Conservation (phyloP, 169 alveolate genomes). For the Cryptosporidium sp. region DNA sequence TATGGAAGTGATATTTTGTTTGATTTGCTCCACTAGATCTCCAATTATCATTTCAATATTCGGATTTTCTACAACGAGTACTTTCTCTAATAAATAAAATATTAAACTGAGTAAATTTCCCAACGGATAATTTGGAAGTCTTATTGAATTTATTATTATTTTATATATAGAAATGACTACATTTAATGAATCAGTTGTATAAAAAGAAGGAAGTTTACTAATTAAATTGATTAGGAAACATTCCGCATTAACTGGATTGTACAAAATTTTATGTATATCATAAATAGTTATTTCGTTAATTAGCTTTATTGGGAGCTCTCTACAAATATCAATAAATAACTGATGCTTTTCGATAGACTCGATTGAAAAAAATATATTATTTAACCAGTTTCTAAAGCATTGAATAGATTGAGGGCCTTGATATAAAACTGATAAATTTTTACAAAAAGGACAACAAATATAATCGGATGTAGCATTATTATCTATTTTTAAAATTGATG, state of each 20-base stretch:
- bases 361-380: slow-evolving; percentile 16
- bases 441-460: slow-evolving; percentile 60
- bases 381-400: slow-evolving; percentile 18
- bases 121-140: slow-evolving; percentile 11
- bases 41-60: neutral
- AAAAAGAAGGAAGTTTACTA: neutral
- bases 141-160: neutral
- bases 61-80: neutral
- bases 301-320: slow-evolving; percentile 34
- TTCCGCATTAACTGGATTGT: neutral
- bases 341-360: slow-evolving; percentile 46
- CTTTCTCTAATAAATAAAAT: slow-evolving; percentile 8
- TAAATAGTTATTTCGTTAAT: neutral
- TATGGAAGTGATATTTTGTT: neutral
- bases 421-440: neutral
- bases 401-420: neutral
- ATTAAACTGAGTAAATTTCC: neutral
- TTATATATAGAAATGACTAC: slow-evolving; percentile 6
- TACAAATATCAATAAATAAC: slow-evolving; percentile 24
- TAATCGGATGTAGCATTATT: neutral
- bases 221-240: slow-evolving; percentile 17
- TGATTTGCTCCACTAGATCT: neutral
- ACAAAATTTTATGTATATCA: slow-evolving; percentile 4
- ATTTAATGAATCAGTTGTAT: neutral
- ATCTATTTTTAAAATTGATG: neutral